Conservation (phyloP, 371 early-diverging fungal genomes). For the Rhizopus arrhizus region DNA sequence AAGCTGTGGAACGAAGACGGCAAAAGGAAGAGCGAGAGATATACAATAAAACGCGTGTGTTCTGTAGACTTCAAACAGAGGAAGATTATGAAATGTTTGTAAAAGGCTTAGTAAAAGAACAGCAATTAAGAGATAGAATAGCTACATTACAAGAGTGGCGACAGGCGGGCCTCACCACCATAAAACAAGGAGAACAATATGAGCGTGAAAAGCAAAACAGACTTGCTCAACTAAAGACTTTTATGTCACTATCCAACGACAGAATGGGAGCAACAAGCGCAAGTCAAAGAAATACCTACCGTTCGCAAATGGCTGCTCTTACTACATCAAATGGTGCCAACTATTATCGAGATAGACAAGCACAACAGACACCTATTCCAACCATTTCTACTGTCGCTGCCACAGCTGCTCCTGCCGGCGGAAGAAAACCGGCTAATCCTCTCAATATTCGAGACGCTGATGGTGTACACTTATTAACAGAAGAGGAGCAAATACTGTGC, state of each 20-base stretch:
- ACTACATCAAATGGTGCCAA: slow-evolving; percentile 26
- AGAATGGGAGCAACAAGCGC: slow-evolving; percentile 27
- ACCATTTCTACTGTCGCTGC: slow-evolving; percentile 21
- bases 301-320: slow-evolving; percentile 32
- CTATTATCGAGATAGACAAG: slow-evolving; percentile 37
- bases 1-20: slow-evolving; percentile 77
- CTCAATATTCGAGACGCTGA: slow-evolving; percentile 83
- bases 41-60: slow-evolving; percentile 77
- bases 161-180: slow-evolving; percentile 81
- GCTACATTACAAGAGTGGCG: slow-evolving; percentile 90
- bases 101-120: slow-evolving; percentile 80
- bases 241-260: slow-evolving; percentile 45
- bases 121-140: slow-evolving; percentile 73
- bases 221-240: slow-evolving; percentile 43
- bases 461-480: slow-evolving; percentile 82
- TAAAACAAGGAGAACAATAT: slow-evolving; percentile 76
- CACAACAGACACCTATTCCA: slow-evolving; percentile 4
- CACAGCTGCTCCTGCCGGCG: slow-evolving; percentile 40
- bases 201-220: slow-evolving; percentile 61
- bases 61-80: slow-evolving; percentile 84
- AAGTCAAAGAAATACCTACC: slow-evolving; percentile 26
- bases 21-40: slow-evolving; percentile 86
- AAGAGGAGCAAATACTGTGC: slow-evolving; percentile 82
- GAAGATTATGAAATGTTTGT: slow-evolving; percentile 84
- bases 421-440: slow-evolving; percentile 65